phyloP scores from a whole-genome alignment of 2,329 filamentous ascomycete genomes.

The Pyricularia sp. region DNA sequence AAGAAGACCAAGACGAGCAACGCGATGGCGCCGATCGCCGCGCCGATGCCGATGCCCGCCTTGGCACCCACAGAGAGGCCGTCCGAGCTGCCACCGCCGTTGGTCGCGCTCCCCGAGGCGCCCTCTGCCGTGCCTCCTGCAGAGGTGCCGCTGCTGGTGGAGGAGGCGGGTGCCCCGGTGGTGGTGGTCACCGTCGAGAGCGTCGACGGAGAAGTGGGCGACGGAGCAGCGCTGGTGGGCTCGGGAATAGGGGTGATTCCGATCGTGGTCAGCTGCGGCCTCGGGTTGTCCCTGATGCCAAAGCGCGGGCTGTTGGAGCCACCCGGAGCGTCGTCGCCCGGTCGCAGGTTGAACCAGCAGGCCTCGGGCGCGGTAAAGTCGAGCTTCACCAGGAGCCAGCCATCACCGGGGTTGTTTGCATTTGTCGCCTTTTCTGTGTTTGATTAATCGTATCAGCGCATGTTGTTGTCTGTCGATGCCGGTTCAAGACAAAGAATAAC shows the following conservation, averaged over 20 bases:
- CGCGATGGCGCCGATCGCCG: slow-evolving; percentile 5
- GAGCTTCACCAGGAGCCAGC: neutral
- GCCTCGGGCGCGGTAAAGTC: neutral
- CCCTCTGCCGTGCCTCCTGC: neutral
- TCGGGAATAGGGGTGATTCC: neutral
- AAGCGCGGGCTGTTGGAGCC: neutral
- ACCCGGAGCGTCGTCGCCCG: neutral
- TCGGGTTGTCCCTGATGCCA: neutral
- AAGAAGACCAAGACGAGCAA: neutral
- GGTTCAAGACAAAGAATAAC: neutral
- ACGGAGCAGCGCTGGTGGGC: neutral
- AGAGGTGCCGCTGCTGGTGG: neutral
- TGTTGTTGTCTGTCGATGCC: neutral
- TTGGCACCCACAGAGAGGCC: slow-evolving; percentile 5
- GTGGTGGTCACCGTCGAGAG: neutral
- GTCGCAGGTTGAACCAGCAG: neutral
- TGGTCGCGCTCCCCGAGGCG: neutral
- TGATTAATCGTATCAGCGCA: neutral
- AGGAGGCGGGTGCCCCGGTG: neutral
- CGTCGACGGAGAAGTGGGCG: neutral
- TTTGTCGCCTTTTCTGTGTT: neutral
- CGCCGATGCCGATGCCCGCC: slow-evolving; percentile 8
- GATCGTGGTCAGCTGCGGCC: neutral
- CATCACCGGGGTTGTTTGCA: neutral
- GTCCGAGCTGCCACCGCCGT: neutral